Evolutionary conservation across 2,329 filamentous ascomycete genomes (phyloP), one percentile per base, ranked within the genome.

Genomic region (Fusarium pilosicola): DNA sequence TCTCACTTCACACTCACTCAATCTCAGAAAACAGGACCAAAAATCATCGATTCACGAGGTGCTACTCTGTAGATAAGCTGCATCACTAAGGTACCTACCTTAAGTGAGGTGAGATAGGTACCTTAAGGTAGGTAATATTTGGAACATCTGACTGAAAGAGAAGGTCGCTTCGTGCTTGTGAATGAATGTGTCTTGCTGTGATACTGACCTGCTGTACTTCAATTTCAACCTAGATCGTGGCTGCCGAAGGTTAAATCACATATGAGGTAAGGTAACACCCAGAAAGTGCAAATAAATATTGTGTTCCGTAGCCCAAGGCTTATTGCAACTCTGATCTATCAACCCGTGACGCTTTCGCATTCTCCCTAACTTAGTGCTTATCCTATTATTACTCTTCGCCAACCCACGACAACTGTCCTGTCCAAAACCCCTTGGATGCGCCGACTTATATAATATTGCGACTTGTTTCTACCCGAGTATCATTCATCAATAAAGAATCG

Each of bases 351-450:
- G 24, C 24, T 41, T 42, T 64, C 44, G 17, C 51, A 70, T 65
- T 61, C 59, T 65, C 30, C 46, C 46, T n/a, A 48, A 30, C 45
- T 48, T 28, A 42, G 63, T 57, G 36, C 65, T 65, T 49, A 57
- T 45, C 57, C 17, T 52, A 34, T 52, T 34, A 36, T 36, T 52
- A 52, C 28, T 52, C 48, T 52, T 52, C 13, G 10, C 49, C 18
- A 36, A 24, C 18, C 17, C 30, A 36, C 30, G n/a, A 13, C 48
- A 52, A 34, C 48, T 52, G 15, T 28, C 20, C 41, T 48, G 45
- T 45, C 45, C 22, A 30, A 36, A 20, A 54, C 59, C 26, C 30
- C 28, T 70, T 54, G 32, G 32, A 26, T 24, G 15, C 18, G 30
- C 46, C 42, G 18, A 59, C 42, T 30, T 63, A 39, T 41, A 22